phyloP scores from a whole-genome alignment of 345 rosid genomes.

The Erysimum cheiranthoides region DNA sequence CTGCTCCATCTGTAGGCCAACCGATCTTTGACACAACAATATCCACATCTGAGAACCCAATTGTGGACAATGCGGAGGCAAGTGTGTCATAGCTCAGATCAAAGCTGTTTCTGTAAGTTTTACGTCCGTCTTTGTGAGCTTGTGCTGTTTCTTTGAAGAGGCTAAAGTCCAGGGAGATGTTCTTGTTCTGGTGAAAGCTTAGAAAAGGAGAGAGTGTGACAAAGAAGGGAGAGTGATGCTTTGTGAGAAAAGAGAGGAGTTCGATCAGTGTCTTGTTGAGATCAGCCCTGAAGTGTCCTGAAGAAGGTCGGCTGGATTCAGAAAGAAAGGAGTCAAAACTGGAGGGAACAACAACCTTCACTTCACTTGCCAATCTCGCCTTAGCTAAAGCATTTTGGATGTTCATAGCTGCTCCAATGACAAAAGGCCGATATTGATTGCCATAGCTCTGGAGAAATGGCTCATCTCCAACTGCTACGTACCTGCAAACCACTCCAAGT shows the following conservation, averaged over 20 bases:
- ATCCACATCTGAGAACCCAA: slow-evolving; percentile 69
- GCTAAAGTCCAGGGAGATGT: slow-evolving; percentile 70
- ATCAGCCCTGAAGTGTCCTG: slow-evolving; percentile 80
- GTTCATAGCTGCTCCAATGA: slow-evolving; percentile 79
- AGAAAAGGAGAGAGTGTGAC: slow-evolving; percentile 70
- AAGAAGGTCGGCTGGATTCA: slow-evolving; percentile 68
- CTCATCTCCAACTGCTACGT: slow-evolving; percentile 87
- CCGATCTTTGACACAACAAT: slow-evolving; percentile 79
- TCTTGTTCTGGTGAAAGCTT: slow-evolving; percentile 66
- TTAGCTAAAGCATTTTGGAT: slow-evolving; percentile 75
- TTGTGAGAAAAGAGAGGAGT: slow-evolving; percentile 72
- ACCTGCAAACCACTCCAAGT: slow-evolving; percentile 54
- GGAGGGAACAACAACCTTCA: slow-evolving; percentile 88
- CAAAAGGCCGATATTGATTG: slow-evolving; percentile 72
- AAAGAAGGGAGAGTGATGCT: slow-evolving; percentile 76
- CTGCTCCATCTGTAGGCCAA: slow-evolving; percentile 95
- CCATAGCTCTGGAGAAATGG: slow-evolving; percentile 71
- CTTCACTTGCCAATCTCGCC: slow-evolving; percentile 65
- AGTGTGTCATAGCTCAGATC: slow-evolving; percentile 75
- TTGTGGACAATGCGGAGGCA: slow-evolving; percentile 61
- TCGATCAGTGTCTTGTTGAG: slow-evolving; percentile 85
- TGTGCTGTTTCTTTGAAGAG: slow-evolving; percentile 68
- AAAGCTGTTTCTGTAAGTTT: slow-evolving; percentile 76
- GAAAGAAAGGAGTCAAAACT: slow-evolving; percentile 71
- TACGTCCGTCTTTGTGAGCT: slow-evolving; percentile 60